Conservation (phyloP, 768 basidiomycete species). For the Mycena rebaudengoi region DNA sequence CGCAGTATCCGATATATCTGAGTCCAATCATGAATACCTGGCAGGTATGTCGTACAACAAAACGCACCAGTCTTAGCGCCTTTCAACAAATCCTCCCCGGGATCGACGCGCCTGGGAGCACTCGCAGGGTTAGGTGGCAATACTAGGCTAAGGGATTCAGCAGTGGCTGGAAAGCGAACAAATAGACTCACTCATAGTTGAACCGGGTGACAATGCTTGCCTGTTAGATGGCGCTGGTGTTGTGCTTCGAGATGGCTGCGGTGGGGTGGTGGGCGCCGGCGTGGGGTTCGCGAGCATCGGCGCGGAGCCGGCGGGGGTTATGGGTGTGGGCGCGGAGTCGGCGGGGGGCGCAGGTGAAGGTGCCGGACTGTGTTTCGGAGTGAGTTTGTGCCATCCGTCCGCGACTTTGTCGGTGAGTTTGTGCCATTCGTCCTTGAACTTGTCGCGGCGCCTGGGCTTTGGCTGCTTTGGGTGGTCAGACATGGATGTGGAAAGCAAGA, state of each 20-base stretch:
- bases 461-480: slow-evolving; percentile 7
- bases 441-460: background rate
- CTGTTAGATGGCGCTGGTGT: slow-evolving; percentile 2
- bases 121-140: background rate
- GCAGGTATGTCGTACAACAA: slow-evolving; percentile 10
- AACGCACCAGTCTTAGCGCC: slow-evolving; percentile 1
- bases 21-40: background rate
- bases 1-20: slow-evolving; percentile 1
- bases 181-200: background rate
- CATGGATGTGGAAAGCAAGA: slow-evolving; percentile 17
- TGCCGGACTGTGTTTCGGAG: background rate
- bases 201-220: background rate
- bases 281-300: no score
- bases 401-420: background rate
- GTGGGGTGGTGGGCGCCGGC: no score
- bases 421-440: background rate
- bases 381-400: background rate
- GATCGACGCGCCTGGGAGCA: background rate
- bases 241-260: slow-evolving; percentile 2
- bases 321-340: no score
- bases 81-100: background rate
- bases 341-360: no score
- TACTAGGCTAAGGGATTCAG: background rate
- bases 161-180: background rate
- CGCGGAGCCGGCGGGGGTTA: no score